phyloP scores from a whole-genome alignment of 352 stramenopile species.

The Phytopythium cucurbitacearum region DNA sequence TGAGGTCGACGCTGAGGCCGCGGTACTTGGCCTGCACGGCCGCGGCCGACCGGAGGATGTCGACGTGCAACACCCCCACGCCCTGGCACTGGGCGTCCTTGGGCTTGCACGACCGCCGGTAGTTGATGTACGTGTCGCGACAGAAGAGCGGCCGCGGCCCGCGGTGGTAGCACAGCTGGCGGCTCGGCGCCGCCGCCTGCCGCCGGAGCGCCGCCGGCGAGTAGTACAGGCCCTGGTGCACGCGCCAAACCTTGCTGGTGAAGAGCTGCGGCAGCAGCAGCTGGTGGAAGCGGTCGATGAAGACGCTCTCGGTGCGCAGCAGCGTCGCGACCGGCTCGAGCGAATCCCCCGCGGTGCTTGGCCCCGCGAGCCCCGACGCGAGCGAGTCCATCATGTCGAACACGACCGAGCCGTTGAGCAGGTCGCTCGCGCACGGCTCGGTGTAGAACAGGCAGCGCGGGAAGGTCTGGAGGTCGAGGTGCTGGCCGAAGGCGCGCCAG shows the following conservation, averaged over 20 bases:
- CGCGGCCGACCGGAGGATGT: constrained; percentile 9
- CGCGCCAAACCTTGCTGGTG: constrained; percentile 20
- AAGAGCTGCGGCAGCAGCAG: constrained; percentile 32
- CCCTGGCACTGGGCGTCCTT: not conserved
- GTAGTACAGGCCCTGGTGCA: constrained; percentile 22
- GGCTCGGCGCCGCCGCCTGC: not conserved
- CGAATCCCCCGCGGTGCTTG: not conserved
- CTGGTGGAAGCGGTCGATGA: constrained; percentile 39
- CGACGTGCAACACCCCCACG: constrained; percentile 8
- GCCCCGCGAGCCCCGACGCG: constrained; percentile 9
- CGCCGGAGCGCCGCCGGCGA: not conserved
- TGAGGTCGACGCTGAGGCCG: constrained; percentile 13
- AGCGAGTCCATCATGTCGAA: constrained; percentile 33
- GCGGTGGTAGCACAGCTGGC: no score
- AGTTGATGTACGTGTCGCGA: no score
- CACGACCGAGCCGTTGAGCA: constrained; percentile 11
- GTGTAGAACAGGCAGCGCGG: constrained; percentile 29
- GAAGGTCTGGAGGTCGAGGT: constrained; percentile 11
- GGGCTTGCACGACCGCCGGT: no score
- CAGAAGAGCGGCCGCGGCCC: no score
- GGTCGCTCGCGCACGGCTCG: constrained; percentile 5
- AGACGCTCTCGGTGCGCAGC: constrained; percentile 19
- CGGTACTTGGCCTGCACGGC: constrained; percentile 8
- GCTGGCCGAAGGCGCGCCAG: constrained; percentile 21
- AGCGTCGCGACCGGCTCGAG: constrained; percentile 5